Conservation (phyloP, 192 early-diverging fungal species). For the Physocladia obscura region DNA sequence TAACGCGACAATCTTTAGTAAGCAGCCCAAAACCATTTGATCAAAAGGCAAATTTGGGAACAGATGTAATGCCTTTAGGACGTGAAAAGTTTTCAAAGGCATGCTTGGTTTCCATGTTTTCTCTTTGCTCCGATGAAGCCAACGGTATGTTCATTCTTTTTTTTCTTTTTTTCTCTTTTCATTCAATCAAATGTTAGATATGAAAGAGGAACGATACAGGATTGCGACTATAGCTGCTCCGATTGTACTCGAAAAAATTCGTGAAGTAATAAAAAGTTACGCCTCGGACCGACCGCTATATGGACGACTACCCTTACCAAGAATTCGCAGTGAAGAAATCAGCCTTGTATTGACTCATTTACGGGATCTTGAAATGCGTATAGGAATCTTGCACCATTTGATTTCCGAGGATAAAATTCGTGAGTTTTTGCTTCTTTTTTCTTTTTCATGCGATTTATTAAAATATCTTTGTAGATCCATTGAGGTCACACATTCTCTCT, state of each 20-base stretch:
- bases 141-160: constrained; percentile 23
- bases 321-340: constrained; percentile 64
- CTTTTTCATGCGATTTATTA: not conserved
- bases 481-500: constrained; percentile 54
- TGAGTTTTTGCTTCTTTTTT: constrained; percentile 24
- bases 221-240: constrained; percentile 64
- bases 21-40: too few species aligned
- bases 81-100: constrained; percentile 69
- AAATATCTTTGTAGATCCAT: constrained; percentile 32
- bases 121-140: constrained; percentile 57
- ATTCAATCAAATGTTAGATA: constrained; percentile 25
- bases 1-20: too few species aligned
- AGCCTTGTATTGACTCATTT: constrained; percentile 52
- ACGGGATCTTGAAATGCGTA: constrained; percentile 47
- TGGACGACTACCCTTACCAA: constrained; percentile 71
- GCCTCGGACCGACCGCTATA: constrained; percentile 63
- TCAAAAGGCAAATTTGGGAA: constrained; percentile 21
- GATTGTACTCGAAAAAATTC: constrained; percentile 64
- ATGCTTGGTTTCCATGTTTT: constrained; percentile 63
- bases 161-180: not conserved
- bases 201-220: constrained; percentile 47
- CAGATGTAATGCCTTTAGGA: constrained; percentile 58
- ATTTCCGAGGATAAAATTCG: constrained; percentile 41
- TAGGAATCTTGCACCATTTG: constrained; percentile 38
- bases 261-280: constrained; percentile 58